Conservation (phyloP, 176 grass and related monocot genomes). For the Oryza coarctata region DNA sequence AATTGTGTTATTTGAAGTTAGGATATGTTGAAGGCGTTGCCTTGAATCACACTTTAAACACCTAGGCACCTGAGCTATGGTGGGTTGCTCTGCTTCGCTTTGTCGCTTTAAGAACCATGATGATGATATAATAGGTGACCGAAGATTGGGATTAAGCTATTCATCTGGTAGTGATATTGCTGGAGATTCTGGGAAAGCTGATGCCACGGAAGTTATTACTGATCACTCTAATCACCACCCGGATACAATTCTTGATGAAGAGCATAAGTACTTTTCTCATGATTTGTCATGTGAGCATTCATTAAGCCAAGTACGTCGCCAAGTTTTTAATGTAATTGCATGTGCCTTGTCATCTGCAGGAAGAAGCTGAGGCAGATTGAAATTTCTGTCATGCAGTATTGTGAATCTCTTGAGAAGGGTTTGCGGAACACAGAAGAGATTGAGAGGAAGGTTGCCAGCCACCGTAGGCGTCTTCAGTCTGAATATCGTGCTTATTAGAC, state of each 20-base stretch:
- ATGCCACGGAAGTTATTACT: constrained; percentile 42
- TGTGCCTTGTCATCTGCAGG: constrained; percentile 42
- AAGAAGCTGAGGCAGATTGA: constrained; percentile 88
- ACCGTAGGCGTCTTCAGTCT: constrained; percentile 68
- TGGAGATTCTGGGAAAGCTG: constrained; percentile 47
- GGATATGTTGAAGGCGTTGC: no score
- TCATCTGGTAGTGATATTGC: constrained; percentile 82
- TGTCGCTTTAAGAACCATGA: no score
- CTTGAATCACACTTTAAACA: no score
- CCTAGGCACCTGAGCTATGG: no score
- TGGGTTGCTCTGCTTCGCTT: no score
- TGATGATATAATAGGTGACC: constrained; percentile 57
- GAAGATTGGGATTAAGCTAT: constrained; percentile 79
- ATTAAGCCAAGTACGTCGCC: neutral
- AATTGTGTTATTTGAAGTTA: no score
- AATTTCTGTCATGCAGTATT: constrained; percentile 85
- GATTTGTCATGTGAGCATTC: neutral
- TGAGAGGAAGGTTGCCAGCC: constrained; percentile 74
- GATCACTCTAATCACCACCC: constrained; percentile 40
- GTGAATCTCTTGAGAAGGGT: constrained; percentile 82
- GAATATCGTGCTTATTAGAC: constrained; percentile 64
- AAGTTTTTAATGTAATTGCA: constrained; percentile 2
- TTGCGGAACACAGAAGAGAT: constrained; percentile 70
- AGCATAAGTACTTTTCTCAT: constrained; percentile 52
- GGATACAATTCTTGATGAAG: constrained; percentile 76